Evolutionary conservation across 2,329 filamentous ascomycete genomes (phyloP).

Genomic region (Aspergillus aculeatinus): DNA sequence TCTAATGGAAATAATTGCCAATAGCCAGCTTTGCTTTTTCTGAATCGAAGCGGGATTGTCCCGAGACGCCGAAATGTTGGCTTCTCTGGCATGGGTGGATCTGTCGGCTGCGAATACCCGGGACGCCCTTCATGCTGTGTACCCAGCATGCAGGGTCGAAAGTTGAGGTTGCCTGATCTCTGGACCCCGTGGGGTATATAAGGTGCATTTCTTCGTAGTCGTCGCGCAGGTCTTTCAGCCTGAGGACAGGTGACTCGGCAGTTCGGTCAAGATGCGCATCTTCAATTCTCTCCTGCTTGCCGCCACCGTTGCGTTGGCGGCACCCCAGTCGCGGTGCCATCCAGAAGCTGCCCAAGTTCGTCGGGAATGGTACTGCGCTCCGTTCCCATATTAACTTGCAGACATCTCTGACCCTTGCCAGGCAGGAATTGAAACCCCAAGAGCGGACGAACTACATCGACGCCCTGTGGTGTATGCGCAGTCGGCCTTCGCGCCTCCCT

Average conservation of each 20-base stretch:
- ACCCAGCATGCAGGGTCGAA: no score
- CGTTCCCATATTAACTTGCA: no score
- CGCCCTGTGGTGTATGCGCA: conserved; percentile 25
- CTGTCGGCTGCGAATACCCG: no score
- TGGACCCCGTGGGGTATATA: neutral
- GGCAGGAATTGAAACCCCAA: conserved; percentile 18
- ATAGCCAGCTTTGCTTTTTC: neutral
- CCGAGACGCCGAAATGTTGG: no score
- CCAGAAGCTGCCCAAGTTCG: neutral
- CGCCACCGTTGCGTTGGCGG: neutral
- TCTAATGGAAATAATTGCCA: neutral
- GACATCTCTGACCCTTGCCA: conserved; percentile 7
- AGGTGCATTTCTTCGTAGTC: neutral
- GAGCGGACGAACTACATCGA: conserved; percentile 27
- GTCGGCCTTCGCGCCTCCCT: conserved; percentile 19
- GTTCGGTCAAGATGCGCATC: neutral
- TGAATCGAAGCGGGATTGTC: no score
- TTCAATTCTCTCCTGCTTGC: neutral
- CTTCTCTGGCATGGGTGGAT: no score
- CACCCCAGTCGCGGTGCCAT: conserved; percentile 1
- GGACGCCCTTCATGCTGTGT: no score
- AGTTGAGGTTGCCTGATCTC: no score
- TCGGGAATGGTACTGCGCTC: conserved; percentile 12
- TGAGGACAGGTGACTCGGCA: neutral
- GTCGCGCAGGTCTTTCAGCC: neutral